Conservation (phyloP, 768 basidiomycete species). For the Pleurotus djamor region DNA sequence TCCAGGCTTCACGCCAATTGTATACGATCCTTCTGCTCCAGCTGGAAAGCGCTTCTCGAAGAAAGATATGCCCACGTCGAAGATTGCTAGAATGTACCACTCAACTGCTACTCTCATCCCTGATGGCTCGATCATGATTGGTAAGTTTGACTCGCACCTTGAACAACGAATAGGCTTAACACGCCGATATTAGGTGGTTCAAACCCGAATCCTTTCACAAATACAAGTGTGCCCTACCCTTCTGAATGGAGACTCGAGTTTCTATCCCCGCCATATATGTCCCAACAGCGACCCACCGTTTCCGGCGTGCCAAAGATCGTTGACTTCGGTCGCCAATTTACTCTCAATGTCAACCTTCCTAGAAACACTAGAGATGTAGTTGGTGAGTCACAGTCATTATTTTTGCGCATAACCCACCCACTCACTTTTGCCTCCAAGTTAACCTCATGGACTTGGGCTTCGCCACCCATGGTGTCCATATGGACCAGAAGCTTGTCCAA, state of each 20-base stretch:
- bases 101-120: conserved; percentile 27
- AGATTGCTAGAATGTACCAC: conserved; percentile 30
- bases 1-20: conserved; percentile 27
- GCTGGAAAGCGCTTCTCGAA: conserved; percentile 26
- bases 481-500: conserved; percentile 34
- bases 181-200: conserved; percentile 34
- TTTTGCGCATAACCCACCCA: neutral
- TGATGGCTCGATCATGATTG: conserved; percentile 27
- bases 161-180: neutral
- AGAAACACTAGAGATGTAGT: conserved; percentile 19
- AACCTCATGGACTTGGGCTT: conserved; percentile 39
- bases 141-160: conserved; percentile 2
- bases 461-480: conserved; percentile 38
- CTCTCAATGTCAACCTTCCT: conserved; percentile 29
- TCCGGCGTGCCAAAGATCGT: conserved; percentile 31
- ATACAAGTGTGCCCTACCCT: conserved; percentile 14
- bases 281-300: conserved; percentile 24
- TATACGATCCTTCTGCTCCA: conserved; percentile 26
- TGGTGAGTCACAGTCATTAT: conserved; percentile 16
- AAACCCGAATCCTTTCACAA: conserved; percentile 37
- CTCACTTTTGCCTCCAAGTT: conserved; percentile 18
- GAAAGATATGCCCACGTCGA: conserved; percentile 23
- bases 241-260: conserved; percentile 40
- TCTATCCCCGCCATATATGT: conserved; percentile 39
- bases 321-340: conserved; percentile 32